Evolutionary conservation across 1,139 yeast genomes (phyloP).

Genomic region (Magnusiomyces tetraspermus): DNA sequence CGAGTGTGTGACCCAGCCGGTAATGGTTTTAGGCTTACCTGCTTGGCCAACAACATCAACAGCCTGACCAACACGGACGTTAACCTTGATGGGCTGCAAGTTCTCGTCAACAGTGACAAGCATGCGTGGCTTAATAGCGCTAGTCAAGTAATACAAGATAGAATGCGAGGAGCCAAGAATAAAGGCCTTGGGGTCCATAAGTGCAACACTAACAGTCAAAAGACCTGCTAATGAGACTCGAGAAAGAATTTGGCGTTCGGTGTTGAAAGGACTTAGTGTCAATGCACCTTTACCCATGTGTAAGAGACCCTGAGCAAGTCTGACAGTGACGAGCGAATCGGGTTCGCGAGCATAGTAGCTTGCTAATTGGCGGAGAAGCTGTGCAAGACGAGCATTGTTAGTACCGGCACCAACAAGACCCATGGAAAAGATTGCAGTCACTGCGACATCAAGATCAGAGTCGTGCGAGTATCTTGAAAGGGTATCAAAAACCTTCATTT

Average conservation of each 20-base stretch:
- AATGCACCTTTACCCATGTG: slow-evolving; percentile 95
- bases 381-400: slow-evolving; percentile 95
- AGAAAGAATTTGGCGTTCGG: slow-evolving; percentile 79
- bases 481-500: slow-evolving; percentile 95
- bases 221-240: slow-evolving; percentile 87
- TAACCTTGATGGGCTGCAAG: slow-evolving; percentile 81
- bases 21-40: slow-evolving; percentile 95
- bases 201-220: slow-evolving; percentile 72
- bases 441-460: slow-evolving; percentile 87
- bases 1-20: slow-evolving; percentile 99
- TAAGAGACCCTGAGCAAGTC: slow-evolving; percentile 89
- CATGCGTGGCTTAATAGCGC: slow-evolving; percentile 90
- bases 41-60: slow-evolving; percentile 99
- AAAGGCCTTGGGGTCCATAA: slow-evolving; percentile 73
- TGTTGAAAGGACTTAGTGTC: slow-evolving; percentile 80
- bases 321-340: slow-evolving; percentile 82
- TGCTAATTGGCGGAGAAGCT: slow-evolving; percentile 87
- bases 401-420: slow-evolving; percentile 99
- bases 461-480: slow-evolving; percentile 94
- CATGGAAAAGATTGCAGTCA: slow-evolving; percentile 92
- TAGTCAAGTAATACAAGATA: slow-evolving; percentile 74
- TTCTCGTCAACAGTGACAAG: slow-evolving; percentile 86
- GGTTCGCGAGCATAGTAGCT: slow-evolving; percentile 86
- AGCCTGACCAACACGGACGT: slow-evolving; percentile 97
- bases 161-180: slow-evolving; percentile 61